Evolutionary conservation across 768 basidiomycete genomes (phyloP), one percentile per base, ranked within the genome.

Genomic region (Trametes coccinea): DNA sequence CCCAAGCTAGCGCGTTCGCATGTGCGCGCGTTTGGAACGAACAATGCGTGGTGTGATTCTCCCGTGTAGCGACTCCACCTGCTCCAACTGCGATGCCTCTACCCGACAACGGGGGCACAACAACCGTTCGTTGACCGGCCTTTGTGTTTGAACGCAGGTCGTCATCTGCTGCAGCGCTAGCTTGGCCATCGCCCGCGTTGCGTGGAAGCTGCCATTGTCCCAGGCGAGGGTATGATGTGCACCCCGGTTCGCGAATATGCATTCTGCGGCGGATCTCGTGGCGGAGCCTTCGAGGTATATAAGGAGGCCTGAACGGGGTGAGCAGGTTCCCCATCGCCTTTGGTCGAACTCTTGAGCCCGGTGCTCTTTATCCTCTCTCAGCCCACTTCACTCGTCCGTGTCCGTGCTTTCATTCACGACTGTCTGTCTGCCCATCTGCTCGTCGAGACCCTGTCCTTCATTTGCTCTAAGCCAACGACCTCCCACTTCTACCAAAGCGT

Each of bases 41-140:
- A 59, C 57, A 59, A 51, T 17, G 57, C 57, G 49, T 43, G 30
- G 49, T 29, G 40, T 59, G 57, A 59, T 59, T 44, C 49, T 33
- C 7, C 43, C 49, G 9, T 59, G 47, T 59, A 51, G 41, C 57
- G 47, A 30, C 62, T 33, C 62, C 62, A 64, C 62, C 27, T 9
- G 58, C 62, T 64, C 62, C 62, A 64, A 53, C 48, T 46, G 57
- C 56, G 46, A 59, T 63, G 62, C 56, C 16, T 22, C 34, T 59
- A 41, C 62, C 17, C 57, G 54, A 64, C 62, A 56, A 64, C 62
- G 62, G 58, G 58, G 62, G 56, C 17, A 27, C 46, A 47, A 56
- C 41, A 43, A 43, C 41, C 41, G 41, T 37, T 37, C 41, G 41
- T 37, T 37, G 34, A 11, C 61, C 39, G 49, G 37, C 37, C 40